Evolutionary conservation across 2,329 filamentous ascomycete species (phyloP), one percentile per base, ranked within the genome.

Genomic region (Pseudogymnoascus sp.): DNA sequence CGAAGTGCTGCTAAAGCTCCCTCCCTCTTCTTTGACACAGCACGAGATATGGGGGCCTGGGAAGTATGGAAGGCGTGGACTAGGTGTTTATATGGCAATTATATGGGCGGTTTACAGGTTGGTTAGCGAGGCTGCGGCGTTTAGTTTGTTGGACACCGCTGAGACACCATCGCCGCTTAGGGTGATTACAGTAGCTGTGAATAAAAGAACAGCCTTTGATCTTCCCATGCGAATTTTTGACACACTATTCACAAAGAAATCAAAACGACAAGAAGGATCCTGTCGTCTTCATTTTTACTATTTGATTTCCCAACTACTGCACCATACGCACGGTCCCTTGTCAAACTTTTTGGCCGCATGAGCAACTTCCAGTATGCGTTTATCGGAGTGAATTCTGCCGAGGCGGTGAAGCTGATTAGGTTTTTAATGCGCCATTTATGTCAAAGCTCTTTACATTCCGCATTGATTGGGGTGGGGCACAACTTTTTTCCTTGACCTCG

Each of bases 401-500:
- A 35, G 47, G 47, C 47, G 47, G 47, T 53, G 28, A 53, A 11
- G 47, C 47, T 53, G 47, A 53, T 53, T 53, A 35, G 47, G 47
- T 53, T 53, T 53, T 53, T 53, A 53, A 53, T 53, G 47, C 47
- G 47, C 47, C 47, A 53, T 53, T 53, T 53, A 35, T 53, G 47
- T 53, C 47, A 53, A 53, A 53, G 47, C 47, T 53, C 47, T 53
- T 53, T 35, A 53, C 28, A 33, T 53, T 53, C 28, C 47, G 28
- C 47, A 53, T 53, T 53, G 47, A 53, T 53, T 53, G 28, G 47
- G 47, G 47, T 53, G 47, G 47, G 47, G 47, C 47, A 53, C 47
- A 53, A 53, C 47, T 53, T 53, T 53, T 53, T 53, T 53, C 47
- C 47, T 53, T 53, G 47, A 53, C 47, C 47, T 53, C 47, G 47